These are phyloP conservation scores for Panaeolus papilionaceus DNA, from an alignment of 768 basidiomycete species.

Conservation along the genomic window DNA sequence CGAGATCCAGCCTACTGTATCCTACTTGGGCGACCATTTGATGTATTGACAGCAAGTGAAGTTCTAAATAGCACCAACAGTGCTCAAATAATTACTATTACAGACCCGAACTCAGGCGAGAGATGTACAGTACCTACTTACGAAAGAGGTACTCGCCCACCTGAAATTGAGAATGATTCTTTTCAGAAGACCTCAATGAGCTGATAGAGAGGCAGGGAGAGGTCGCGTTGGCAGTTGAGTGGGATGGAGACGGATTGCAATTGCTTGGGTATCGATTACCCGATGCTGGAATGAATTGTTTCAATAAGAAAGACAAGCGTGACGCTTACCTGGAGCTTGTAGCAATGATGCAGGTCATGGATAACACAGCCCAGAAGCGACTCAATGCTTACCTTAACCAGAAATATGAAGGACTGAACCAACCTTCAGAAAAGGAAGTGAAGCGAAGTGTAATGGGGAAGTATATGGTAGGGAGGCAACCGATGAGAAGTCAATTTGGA, in stretches of 20 bases:
- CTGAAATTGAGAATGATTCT: too few species aligned
- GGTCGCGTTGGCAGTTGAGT: slow-evolving; percentile 21
- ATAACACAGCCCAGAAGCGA: slow-evolving; percentile 15
- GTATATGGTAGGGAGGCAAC: slow-evolving; percentile 8
- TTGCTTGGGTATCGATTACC: slow-evolving; percentile 14
- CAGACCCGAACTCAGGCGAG: slow-evolving; percentile 28
- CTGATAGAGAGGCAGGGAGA: slow-evolving; percentile 20
- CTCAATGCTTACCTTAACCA: slow-evolving; percentile 15
- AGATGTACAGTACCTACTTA: slow-evolving; percentile 24
- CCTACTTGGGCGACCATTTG: slow-evolving; percentile 32
- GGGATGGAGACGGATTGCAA: slow-evolving; percentile 13
- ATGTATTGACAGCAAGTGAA: slow-evolving; percentile 21
- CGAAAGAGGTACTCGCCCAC: too few species aligned
- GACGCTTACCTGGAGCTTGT: slow-evolving; percentile 19
- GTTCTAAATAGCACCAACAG: slow-evolving; percentile 21
- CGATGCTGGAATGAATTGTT: not conserved
- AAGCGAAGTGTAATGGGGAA: not conserved
- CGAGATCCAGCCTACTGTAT: slow-evolving; percentile 31
- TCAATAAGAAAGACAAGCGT: slow-evolving; percentile 11
- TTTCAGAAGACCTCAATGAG: too few species aligned
- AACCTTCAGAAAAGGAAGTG: too few species aligned
- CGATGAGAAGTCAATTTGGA: not conserved
- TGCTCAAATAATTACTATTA: slow-evolving; percentile 8
- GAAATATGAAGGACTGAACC: not conserved
- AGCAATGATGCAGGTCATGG: not conserved